Conservation (phyloP, 805 yeast genomes). For the Hanseniaspora thailandica region DNA sequence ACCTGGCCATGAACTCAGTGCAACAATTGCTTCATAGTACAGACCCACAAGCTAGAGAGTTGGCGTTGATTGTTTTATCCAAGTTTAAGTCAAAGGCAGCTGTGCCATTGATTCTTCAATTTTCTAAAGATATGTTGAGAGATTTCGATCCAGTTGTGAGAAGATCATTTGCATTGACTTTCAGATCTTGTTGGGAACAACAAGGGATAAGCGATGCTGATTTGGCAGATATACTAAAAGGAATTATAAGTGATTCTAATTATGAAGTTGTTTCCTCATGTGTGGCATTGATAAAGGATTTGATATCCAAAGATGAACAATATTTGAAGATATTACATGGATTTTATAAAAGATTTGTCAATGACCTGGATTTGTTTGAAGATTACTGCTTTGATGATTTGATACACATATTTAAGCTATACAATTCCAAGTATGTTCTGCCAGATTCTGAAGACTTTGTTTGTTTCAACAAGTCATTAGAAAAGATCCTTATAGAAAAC, state of each 20-base stretch:
- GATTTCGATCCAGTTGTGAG: constrained; percentile 75
- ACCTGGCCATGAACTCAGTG: constrained; percentile 79
- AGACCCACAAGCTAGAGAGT: constrained; percentile 53
- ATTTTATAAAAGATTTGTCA: constrained; percentile 48
- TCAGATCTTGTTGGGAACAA: constrained; percentile 46
- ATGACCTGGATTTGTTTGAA: constrained; percentile 42
- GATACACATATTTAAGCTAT: constrained; percentile 54
- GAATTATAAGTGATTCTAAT: constrained; percentile 53
- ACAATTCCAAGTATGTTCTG: constrained; percentile 46
- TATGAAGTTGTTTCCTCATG: constrained; percentile 61
- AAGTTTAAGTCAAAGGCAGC: constrained; percentile 77
- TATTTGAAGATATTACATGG: constrained; percentile 60
- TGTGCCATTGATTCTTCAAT: constrained; percentile 62
- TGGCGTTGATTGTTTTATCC: constrained; percentile 67
- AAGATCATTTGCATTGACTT: constrained; percentile 48
- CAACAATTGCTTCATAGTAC: constrained; percentile 71
- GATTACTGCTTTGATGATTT: constrained; percentile 56
- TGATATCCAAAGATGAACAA: constrained; percentile 35
- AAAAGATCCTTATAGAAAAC: constrained; percentile 24
- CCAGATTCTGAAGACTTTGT: constrained; percentile 37
- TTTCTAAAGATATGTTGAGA: constrained; percentile 51
- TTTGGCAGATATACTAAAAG: constrained; percentile 38
- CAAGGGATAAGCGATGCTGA: constrained; percentile 30
- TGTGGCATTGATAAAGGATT: constrained; percentile 41
- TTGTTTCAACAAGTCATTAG: constrained; percentile 29